Base-by-base conservation (phyloP, 148 eudicot genomes). In the Talinum fruticosum region DNA sequence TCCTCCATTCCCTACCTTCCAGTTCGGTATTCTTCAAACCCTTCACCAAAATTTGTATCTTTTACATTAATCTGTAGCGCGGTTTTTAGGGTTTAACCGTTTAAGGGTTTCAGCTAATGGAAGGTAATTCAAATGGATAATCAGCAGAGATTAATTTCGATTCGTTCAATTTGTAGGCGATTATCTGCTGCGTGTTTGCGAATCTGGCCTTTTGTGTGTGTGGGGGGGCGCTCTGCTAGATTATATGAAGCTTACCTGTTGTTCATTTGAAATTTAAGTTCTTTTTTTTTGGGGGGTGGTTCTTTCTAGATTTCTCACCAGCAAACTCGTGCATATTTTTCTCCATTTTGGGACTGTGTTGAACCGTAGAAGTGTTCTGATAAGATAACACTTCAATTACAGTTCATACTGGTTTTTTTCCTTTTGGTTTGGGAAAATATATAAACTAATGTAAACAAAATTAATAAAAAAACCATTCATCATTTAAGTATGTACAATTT, bases 1-100 rank as follows among this genome's bases (percentile, higher is more conserved):
- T 69, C 97, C 99, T 79, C 99, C 97, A 67, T 89, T 88, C 37
- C 99, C 97, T 67, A 83, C 99, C 49, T 96, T 96, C 77, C 99
- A 96, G 80, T 96, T 96, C 66, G 99, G 99, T 96, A 87, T 21
- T 71, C 26, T 72, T n/a, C 33, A 7, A 85, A 79, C 87, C 90
- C 89, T 83, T 87, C 44, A 49, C 53, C 16, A 30, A 71, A 47
- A 57, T 65, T 59, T 73, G 45, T 57, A 5, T 0, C 2, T 69
- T 70, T 10, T 33, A 61, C 47, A 14, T 32, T 28, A 14, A 13
- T 29, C 15, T 49, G 14, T 49, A 32, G n/a, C 7, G 19, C 28
- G 33, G 33, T 47, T 83, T 62, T 79, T 76, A 71, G 85, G 79
- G 74, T 71, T 79, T n/a, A n/a, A n/a, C n/a, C n/a, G n/a, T n/a